Conservation (phyloP, 495 filamentous ascomycete genomes). For the Hypoxylon intermedium region DNA sequence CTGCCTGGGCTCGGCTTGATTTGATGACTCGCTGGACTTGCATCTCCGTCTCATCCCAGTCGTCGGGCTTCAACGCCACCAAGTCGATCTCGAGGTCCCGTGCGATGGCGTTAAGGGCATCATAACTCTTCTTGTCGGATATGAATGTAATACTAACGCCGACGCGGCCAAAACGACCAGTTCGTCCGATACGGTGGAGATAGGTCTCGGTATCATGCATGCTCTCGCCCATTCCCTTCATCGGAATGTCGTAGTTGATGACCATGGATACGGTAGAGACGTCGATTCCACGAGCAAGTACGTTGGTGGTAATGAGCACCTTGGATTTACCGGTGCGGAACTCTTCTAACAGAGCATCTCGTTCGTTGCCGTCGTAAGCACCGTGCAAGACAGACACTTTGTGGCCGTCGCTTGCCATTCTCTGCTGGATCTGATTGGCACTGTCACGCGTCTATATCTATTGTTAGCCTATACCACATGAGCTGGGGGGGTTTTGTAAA, state of each 20-base stretch:
- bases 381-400: conserved; percentile 87
- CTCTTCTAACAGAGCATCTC: conserved; percentile 83
- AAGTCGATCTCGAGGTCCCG: conserved; percentile 67
- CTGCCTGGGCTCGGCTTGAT: conserved; percentile 71
- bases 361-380: conserved; percentile 79
- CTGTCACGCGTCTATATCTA: conserved; percentile 72
- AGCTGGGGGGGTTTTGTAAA: conserved; percentile 33
- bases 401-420: conserved; percentile 88
- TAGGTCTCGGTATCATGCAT: conserved; percentile 89
- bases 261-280: conserved; percentile 96
- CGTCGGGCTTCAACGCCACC: conserved; percentile 59
- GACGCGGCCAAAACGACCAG: conserved; percentile 96
- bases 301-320: conserved; percentile 98
- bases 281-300: conserved; percentile 95
- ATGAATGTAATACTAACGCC: conserved; percentile 95
- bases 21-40: conserved; percentile 84
- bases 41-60: conserved; percentile 88
- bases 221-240: conserved; percentile 58
- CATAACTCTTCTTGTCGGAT: conserved; percentile 75
- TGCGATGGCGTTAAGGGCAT: conserved; percentile 77
- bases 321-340: conserved; percentile 89
- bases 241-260: conserved; percentile 88
- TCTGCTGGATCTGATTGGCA: conserved; percentile 79
- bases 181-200: conserved; percentile 96
- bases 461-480: conserved; percentile 34